These are phyloP conservation scores for Barnettozyma pratensis DNA, from an alignment of 805 yeast genomes.

Conservation along the genomic window DNA sequence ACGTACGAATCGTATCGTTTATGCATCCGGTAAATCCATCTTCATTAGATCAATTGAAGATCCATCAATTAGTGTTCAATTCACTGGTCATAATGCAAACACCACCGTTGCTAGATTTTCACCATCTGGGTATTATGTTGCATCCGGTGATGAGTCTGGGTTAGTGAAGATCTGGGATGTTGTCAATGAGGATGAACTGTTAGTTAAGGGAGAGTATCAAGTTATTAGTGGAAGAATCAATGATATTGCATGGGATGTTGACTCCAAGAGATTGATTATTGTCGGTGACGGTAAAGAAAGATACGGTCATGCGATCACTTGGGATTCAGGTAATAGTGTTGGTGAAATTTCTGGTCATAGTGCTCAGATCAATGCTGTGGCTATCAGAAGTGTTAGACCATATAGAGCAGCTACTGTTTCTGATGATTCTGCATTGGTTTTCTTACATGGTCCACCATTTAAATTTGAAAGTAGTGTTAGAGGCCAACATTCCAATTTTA, in stretches of 20 bases:
- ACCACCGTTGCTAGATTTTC: slow-evolving; percentile 85
- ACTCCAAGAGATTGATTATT: slow-evolving; percentile 78
- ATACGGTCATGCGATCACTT: slow-evolving; percentile 87
- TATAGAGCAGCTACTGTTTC: slow-evolving; percentile 90
- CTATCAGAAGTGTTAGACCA: slow-evolving; percentile 78
- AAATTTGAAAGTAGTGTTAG: slow-evolving; percentile 71
- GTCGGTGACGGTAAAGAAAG: slow-evolving; percentile 93
- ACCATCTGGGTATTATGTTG: slow-evolving; percentile 86
- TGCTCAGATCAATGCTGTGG: slow-evolving; percentile 75
- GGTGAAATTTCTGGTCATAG: slow-evolving; percentile 96
- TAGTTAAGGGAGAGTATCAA: slow-evolving; percentile 74
- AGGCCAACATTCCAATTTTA: slow-evolving; percentile 70
- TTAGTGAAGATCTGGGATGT: slow-evolving; percentile 85
- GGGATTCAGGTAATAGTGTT: slow-evolving; percentile 94
- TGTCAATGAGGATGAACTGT: slow-evolving; percentile 43
- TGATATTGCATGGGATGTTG: slow-evolving; percentile 90
- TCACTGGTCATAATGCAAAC: slow-evolving; percentile 59
- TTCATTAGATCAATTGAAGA: slow-evolving; percentile 47
- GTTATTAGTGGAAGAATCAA: slow-evolving; percentile 76
- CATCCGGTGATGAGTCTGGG: slow-evolving; percentile 91
- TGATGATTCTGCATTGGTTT: slow-evolving; percentile 82
- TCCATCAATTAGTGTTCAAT: slow-evolving; percentile 41
- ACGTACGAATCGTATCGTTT: slow-evolving; percentile 65
- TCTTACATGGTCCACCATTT: slow-evolving; percentile 91
- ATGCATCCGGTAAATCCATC: slow-evolving; percentile 73